A percentile compares a stretch with the other conserved stretches of the same genome.
Conservation (phyloP, 306 rosid genomes). For the Boehmeria nivea region DNA sequence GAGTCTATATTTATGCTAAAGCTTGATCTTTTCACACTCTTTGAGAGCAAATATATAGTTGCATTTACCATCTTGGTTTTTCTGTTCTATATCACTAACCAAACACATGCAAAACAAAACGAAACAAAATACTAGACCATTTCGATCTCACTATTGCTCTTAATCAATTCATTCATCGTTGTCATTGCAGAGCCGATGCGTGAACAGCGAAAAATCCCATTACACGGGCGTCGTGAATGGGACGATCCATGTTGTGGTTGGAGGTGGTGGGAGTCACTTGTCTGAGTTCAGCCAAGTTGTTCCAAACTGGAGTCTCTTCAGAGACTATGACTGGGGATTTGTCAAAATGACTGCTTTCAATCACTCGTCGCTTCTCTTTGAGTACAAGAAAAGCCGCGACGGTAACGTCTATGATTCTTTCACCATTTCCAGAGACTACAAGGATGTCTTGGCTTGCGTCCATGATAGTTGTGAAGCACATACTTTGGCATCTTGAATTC, state of each 20-base stretch:
- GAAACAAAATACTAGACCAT: neutral
- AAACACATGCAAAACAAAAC: neutral
- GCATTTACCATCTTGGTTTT: too few species aligned
- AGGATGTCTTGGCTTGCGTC: constrained; percentile 75
- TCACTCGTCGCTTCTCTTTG: constrained; percentile 58
- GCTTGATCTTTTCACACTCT: too few species aligned
- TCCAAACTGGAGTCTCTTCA: constrained; percentile 62
- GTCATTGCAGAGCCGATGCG: constrained; percentile 43
- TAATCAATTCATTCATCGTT: neutral
- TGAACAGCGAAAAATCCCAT: constrained; percentile 41
- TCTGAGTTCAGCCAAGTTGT: constrained; percentile 37
- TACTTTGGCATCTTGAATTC: constrained; percentile 15
- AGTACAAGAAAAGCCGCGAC: constrained; percentile 69
- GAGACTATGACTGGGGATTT: constrained; percentile 64
- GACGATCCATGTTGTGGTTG: constrained; percentile 71
- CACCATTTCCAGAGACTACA: constrained; percentile 61
- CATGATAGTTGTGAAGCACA: constrained; percentile 27
- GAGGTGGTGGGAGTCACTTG: constrained; percentile 73
- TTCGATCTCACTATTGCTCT: neutral
- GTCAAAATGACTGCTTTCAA: constrained; percentile 71
- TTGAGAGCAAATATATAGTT: too few species aligned
- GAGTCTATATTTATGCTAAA: too few species aligned
- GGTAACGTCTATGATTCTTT: constrained; percentile 65
- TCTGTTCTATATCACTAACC: too few species aligned
- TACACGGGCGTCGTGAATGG: constrained; percentile 59